Base-by-base conservation (phyloP, 129 eudicot species). In the Ambrosia trifida region DNA sequence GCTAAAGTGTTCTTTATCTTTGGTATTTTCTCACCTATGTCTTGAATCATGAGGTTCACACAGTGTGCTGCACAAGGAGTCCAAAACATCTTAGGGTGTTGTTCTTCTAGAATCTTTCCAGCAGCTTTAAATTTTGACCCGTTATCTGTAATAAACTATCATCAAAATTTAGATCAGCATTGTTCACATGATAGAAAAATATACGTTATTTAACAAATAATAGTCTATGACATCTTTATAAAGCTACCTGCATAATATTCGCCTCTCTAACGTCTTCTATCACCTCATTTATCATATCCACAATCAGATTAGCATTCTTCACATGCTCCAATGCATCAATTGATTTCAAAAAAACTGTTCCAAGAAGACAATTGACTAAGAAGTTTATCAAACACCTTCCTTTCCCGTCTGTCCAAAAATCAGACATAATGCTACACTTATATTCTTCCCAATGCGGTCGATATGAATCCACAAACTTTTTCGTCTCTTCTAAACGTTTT, bases 381-480 rank as follows among this genome's bases (percentile, higher is more conserved):
- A 47, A 47, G 43, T 38, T 38, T 38, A 38, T 38, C 43, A 38
- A 38, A 38, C 43, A 38, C 43, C 43, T 38, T 24, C 46, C 5
- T 68, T 68, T 68, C n/a, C 73, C 47, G 46, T 68, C 31, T 49
- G 72, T 68, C 45, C 30, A 68, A 47, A 68, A 49, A 30, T 32
- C 60, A 32, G 60, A 68, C 54, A 47, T 49, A 30, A 69, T 43
- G 19, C 64, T 58, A 58, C 64, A 66, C 43, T 7, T 7, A 38
- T 38, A 38, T 7, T 38, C 43, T 7, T 38, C 43, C 43, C 43
- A 38, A 38, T 38, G 43, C 28, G 28, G 28, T 1, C 28, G 28
- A 24, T 24, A 24, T 24, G 28, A 24, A 24, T 24, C 28, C 28
- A 24, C 28, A 24, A 24, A 24, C 28, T 24, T 24, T 24, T 24